phyloP scores from a whole-genome alignment of 1,139 yeast species.

The Hansenula lynferdii region DNA sequence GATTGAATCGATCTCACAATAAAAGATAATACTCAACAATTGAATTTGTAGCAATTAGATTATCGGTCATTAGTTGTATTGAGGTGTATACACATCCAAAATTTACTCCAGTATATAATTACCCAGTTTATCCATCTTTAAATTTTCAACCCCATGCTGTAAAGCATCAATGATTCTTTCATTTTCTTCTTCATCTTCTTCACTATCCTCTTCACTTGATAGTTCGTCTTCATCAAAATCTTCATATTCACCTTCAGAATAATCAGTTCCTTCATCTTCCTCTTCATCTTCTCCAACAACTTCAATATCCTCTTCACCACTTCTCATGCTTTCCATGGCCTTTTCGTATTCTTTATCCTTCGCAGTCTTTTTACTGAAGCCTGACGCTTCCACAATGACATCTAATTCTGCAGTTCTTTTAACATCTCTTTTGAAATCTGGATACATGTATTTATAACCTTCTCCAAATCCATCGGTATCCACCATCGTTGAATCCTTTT shows the following conservation, averaged over 20 bases:
- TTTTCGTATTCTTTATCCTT: conserved; percentile 65
- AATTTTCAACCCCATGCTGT: conserved; percentile 50
- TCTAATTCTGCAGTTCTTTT: conserved; percentile 66
- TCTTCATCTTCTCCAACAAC: conserved; percentile 32
- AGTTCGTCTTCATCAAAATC: conserved; percentile 29
- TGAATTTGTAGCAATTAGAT: too few relatives aligned
- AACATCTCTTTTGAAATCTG: conserved; percentile 75
- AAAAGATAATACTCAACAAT: too few relatives aligned
- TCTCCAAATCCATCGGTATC: conserved; percentile 79
- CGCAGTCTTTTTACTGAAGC: conserved; percentile 71
- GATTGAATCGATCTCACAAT: too few relatives aligned
- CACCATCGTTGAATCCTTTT: conserved; percentile 56
- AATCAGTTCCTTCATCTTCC: conserved; percentile 18
- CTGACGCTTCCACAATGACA: conserved; percentile 85
- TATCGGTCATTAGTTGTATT: too few relatives aligned
- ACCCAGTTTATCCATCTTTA: conserved; percentile 78
- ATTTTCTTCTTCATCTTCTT: conserved; percentile 50
- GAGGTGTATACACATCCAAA: too few relatives aligned
- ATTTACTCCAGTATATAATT: conserved; percentile 63
- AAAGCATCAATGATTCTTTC: conserved; percentile 70
- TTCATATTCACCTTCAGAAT: conserved; percentile 20
- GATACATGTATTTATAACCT: conserved; percentile 74
- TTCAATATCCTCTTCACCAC: conserved; percentile 30
- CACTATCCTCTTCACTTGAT: conserved; percentile 29
- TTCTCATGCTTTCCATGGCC: conserved; percentile 66